Conservation (phyloP, 1,139 yeast species). For the Scheffersomyces stambukii region DNA sequence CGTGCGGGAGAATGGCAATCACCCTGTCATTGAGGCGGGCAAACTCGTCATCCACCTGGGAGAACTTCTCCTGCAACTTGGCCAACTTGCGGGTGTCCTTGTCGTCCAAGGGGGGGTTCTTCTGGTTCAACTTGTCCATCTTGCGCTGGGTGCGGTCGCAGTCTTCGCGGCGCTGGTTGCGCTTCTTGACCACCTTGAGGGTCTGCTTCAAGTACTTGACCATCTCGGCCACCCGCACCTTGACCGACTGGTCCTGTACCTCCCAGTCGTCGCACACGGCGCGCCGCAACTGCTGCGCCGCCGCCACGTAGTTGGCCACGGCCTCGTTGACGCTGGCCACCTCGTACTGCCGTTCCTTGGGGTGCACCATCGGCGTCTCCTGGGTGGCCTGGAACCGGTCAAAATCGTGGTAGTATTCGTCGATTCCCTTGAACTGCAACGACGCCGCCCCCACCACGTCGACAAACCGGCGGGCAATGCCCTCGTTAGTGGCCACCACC, state of each 20-base stretch:
- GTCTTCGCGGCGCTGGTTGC: constrained; percentile 41
- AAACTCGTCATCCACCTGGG: constrained; percentile 27
- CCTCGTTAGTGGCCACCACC: constrained; percentile 30
- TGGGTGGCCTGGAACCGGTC: constrained; percentile 28
- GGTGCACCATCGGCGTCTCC: constrained; percentile 35
- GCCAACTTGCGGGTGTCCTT: constrained; percentile 35
- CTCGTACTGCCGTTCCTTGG: constrained; percentile 30
- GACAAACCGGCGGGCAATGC: constrained; percentile 27
- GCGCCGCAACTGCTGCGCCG: constrained; percentile 26
- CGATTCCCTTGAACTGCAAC: constrained; percentile 41
- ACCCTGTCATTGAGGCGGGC: constrained; percentile 36
- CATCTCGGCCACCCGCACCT: constrained; percentile 36
- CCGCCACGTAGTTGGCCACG: constrained; percentile 24
- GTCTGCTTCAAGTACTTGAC: constrained; percentile 30
- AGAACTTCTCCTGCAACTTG: constrained; percentile 24
- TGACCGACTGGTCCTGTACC: constrained; percentile 24
- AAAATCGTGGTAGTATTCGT: constrained; percentile 33
- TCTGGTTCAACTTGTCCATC: constrained; percentile 40
- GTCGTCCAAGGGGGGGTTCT: constrained; percentile 30
- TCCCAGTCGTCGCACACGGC: constrained; percentile 32
- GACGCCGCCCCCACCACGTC: constrained; percentile 36
- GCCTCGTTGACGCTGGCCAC: constrained; percentile 29
- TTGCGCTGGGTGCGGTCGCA: constrained; percentile 35
- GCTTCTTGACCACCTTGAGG: constrained; percentile 39
- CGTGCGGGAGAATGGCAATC: constrained; percentile 42